Conservation (phyloP, 2,329 filamentous ascomycete genomes). For the Truncatella angustata region DNA sequence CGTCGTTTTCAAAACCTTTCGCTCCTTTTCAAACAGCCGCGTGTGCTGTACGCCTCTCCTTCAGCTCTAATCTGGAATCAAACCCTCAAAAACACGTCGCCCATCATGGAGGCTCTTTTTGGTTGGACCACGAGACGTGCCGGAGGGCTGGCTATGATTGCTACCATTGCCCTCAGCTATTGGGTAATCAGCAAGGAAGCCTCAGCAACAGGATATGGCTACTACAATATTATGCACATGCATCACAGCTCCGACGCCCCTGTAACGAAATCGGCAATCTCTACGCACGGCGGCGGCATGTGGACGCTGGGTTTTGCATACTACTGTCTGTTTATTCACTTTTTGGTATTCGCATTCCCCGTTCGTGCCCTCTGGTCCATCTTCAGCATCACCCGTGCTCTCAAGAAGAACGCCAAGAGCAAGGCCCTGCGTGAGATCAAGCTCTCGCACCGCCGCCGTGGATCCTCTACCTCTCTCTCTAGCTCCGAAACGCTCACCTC, state of each 20-base stretch:
- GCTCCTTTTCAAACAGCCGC: constrained; percentile 10
- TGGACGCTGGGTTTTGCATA: constrained; percentile 58
- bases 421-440: constrained; percentile 47
- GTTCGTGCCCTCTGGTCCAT: constrained; percentile 61
- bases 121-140: constrained; percentile 52
- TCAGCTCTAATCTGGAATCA: constrained; percentile 20
- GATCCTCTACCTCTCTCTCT: constrained; percentile 53
- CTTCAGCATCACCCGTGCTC: constrained; percentile 51
- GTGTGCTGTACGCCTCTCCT: constrained; percentile 11
- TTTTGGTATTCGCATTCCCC: constrained; percentile 62
- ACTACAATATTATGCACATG: constrained; percentile 42
- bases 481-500: constrained; percentile 54
- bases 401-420: constrained; percentile 44
- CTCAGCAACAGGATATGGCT: constrained; percentile 39
- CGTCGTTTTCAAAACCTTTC: constrained; percentile 9
- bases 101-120: constrained; percentile 48
- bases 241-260: constrained; percentile 14
- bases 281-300: constrained; percentile 41
- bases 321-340: constrained; percentile 64
- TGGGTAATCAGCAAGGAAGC: constrained; percentile 54
- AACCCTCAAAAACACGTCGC: constrained; percentile 12
- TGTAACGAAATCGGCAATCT: background rate
- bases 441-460: constrained; percentile 45
- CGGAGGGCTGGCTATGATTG: constrained; percentile 54
- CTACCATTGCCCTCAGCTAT: constrained; percentile 47